Evolutionary conservation across 2,329 filamentous ascomycete genomes (phyloP).

Genomic region (Cercospora sp.): DNA sequence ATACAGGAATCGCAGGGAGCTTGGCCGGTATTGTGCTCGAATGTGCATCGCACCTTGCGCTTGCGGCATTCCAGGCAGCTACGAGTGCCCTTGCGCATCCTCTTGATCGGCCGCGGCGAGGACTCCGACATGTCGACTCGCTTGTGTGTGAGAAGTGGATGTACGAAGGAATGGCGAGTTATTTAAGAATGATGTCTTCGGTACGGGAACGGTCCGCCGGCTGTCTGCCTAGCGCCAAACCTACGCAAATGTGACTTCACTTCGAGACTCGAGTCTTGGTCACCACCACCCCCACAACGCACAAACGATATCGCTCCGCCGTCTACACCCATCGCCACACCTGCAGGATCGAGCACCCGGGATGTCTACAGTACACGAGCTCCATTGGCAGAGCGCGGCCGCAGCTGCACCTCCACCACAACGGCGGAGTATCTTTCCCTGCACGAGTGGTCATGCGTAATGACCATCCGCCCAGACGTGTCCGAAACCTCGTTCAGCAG

Average conservation of each 20-base stretch:
- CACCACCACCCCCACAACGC: not conserved
- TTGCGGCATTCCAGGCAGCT: constrained; percentile 34
- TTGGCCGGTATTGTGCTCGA: not conserved
- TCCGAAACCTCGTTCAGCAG: not conserved
- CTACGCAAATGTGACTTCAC: not conserved
- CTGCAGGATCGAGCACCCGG: not conserved
- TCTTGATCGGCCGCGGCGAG: constrained; percentile 10
- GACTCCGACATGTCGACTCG: not conserved
- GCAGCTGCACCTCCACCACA: not conserved
- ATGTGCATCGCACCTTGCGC: not conserved
- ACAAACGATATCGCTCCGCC: not conserved
- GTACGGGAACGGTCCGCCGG: not conserved
- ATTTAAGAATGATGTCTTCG: not conserved
- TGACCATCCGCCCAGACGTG: not conserved
- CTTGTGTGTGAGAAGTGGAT: constrained; percentile 25
- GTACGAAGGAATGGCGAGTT: not conserved
- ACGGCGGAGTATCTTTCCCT: not conserved
- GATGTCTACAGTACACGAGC: not conserved
- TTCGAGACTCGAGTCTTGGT: not conserved
- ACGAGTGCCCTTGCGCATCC: constrained; percentile 35
- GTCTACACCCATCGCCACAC: not conserved
- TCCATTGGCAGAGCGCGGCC: not conserved
- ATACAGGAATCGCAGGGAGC: not conserved
- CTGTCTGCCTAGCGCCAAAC: not conserved
- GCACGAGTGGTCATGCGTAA: not conserved